Evolutionary conservation across 2,329 filamentous ascomycete species (phyloP).

Genomic region (Aspergillus brunneoviolaceus): DNA sequence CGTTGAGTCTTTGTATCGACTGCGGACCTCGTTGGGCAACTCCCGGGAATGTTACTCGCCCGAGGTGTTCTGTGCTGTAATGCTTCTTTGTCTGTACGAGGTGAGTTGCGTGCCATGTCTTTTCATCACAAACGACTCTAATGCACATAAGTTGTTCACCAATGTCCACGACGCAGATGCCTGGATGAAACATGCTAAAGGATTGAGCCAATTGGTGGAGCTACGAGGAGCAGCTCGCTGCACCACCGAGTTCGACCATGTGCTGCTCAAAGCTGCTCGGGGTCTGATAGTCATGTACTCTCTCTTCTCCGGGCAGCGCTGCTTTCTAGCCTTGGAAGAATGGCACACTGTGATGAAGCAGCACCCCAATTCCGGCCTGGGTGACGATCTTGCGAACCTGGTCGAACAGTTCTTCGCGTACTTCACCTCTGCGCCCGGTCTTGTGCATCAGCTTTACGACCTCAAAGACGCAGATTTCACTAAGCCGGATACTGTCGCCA

Average conservation of each 20-base stretch:
- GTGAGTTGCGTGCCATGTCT: constrained; percentile 12
- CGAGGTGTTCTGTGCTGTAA: constrained; percentile 29
- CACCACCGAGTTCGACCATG: constrained; percentile 22
- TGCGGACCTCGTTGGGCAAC: constrained; percentile 22
- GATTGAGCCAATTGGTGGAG: constrained; percentile 25
- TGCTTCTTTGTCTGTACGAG: constrained; percentile 33
- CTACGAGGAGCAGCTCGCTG: constrained; percentile 26
- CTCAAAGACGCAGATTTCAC: constrained; percentile 21
- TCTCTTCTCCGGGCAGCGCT: constrained; percentile 29
- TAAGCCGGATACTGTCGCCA: constrained; percentile 9
- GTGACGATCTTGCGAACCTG: constrained; percentile 16
- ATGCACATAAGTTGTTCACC: constrained; percentile 25
- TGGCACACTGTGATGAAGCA: constrained; percentile 30
- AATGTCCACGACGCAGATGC: constrained; percentile 24
- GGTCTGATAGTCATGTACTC: constrained; percentile 33
- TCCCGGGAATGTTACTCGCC: constrained; percentile 24
- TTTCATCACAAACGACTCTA: background rate
- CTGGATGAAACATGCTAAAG: constrained; percentile 34
- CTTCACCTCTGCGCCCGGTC: constrained; percentile 27
- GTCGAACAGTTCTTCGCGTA: constrained; percentile 30
- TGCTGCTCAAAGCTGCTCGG: constrained; percentile 26
- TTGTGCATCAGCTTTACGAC: constrained; percentile 27
- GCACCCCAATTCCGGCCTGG: constrained; percentile 17
- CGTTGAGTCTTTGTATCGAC: constrained; percentile 24
- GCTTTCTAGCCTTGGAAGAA: constrained; percentile 24